phyloP scores from a whole-genome alignment of 2,329 filamentous ascomycete species.

The Colletotrichum tabaci region DNA sequence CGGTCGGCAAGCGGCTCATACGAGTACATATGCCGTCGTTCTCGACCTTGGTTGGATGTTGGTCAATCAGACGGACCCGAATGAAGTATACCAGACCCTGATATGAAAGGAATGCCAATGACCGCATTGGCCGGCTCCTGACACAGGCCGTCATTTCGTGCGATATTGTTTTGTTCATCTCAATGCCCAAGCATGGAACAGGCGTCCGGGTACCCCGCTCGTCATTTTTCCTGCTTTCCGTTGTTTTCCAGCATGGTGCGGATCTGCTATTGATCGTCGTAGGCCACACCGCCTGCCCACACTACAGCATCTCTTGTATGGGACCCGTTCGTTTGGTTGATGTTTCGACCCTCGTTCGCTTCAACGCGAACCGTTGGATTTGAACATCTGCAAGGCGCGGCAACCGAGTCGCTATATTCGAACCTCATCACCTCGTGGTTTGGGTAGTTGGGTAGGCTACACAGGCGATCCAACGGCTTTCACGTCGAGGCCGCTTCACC shows the following conservation, averaged over 20 bases:
- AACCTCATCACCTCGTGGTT: not conserved
- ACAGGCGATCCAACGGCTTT: constrained; percentile 10
- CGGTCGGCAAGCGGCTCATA: not conserved
- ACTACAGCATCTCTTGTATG: constrained; percentile 13
- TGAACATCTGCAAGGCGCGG: constrained; percentile 17
- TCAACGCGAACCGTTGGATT: constrained; percentile 25
- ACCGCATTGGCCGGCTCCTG: constrained; percentile 23
- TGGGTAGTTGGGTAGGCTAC: not conserved
- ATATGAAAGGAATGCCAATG: constrained; percentile 21
- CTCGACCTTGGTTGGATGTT: constrained; percentile 2
- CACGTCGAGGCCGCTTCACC: constrained; percentile 1
- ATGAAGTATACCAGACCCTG: not conserved
- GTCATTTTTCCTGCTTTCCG: not conserved
- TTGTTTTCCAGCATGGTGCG: constrained; percentile 30
- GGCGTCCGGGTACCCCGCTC: not conserved
- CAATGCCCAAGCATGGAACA: constrained; percentile 25
- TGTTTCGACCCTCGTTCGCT: constrained; percentile 21
- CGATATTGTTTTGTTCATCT: constrained; percentile 34
- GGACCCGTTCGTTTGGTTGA: constrained; percentile 1
- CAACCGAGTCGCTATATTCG: not conserved
- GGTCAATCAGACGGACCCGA: not conserved
- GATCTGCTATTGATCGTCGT: constrained; percentile 16
- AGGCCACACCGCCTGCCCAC: constrained; percentile 19
- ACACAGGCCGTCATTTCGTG: constrained; percentile 39
- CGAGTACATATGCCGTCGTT: not conserved